Evolutionary conservation across 2,329 filamentous ascomycete species (phyloP).

Genomic region (Ramichloridium luteum): DNA sequence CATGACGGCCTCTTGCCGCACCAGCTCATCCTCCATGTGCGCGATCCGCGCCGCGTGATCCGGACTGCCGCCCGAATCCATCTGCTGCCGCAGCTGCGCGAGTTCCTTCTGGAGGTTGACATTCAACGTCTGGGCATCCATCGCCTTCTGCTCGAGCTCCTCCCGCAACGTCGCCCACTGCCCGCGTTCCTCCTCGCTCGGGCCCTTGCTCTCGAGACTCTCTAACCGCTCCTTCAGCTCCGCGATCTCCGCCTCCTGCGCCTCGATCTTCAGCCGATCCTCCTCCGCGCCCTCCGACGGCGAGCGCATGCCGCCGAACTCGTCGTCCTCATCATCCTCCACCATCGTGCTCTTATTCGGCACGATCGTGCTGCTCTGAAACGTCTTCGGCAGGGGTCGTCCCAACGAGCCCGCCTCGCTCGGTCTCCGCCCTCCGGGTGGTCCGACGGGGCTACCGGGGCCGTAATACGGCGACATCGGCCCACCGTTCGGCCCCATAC

Average conservation of each 20-base stretch:
- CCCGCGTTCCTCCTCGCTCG: slow-evolving; percentile 27
- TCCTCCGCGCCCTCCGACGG: slow-evolving; percentile 28
- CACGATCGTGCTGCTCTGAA: slow-evolving; percentile 79
- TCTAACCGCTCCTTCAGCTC: slow-evolving; percentile 64
- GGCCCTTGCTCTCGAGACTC: slow-evolving; percentile 55
- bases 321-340: slow-evolving; percentile 64
- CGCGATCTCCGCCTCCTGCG: slow-evolving; percentile 67
- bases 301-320: slow-evolving; percentile 12
- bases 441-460: slow-evolving; percentile 22
- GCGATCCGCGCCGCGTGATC: slow-evolving; percentile 47
- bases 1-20: slow-evolving; percentile 70
- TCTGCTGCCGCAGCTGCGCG: slow-evolving; percentile 32
- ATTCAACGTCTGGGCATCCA: slow-evolving; percentile 51
- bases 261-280: slow-evolving; percentile 57
- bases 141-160: slow-evolving; percentile 42
- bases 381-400: slow-evolving; percentile 72
- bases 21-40: slow-evolving; percentile 49
- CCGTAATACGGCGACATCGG: slow-evolving; percentile 10
- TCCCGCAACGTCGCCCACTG: slow-evolving; percentile 42
- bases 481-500: slow-evolving; percentile 13
- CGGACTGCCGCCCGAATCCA: slow-evolving; percentile 4
- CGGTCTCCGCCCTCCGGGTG: slow-evolving; percentile 32
- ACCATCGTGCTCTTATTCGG: slow-evolving; percentile 97
- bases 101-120: slow-evolving; percentile 69
- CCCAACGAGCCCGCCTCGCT: slow-evolving; percentile 35